Evolutionary conservation across 1,284 basidiomycete species (phyloP), one percentile per base, ranked within the genome.

Genomic region (Ustilago hordei): DNA sequence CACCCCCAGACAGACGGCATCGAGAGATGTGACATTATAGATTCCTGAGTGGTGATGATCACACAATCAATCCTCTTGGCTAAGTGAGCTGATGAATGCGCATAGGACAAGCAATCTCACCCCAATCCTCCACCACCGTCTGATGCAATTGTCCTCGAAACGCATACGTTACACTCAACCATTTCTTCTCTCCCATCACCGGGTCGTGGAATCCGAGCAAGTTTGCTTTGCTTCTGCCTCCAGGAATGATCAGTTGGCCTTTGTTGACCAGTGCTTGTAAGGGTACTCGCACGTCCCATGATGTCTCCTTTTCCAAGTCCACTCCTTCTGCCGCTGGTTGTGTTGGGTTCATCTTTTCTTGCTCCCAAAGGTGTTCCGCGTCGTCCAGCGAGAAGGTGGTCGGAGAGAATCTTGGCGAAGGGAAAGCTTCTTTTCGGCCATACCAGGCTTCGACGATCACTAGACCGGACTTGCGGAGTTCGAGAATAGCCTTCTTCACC

Each of bases 231-330:
- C 87, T 86, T 75, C 92, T 88, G 55, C 91, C 91, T 56, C 91
- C 91, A 17, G 94, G 91, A 71, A 97, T 91, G 82, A 91, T 90
- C 55, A 97, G 85, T 84, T 93, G 92, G 55, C 92, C 91, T 75
- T 92, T 90, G 75, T 90, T 89, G 53, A 95, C 92, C 17, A 96
- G 88, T 31, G 93, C 91, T 87, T 95, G 94, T 34, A 96, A 83
- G 4, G 95, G 90, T 36, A 93, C 88, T 19, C 91, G 92, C 43
- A 95, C 93, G 86, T 95, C 91, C 75, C 93, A 89, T 53, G 89
- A 87, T 32, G 92, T 87, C 35, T 76, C 74, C 12, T 41, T 39
- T 1, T 36, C 15, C 39, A 57, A 13, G 53, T 52, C 60, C n/a
- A 48, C 43, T 17, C 28, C 50, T 5, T 55, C 47, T 8, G 45